Evolutionary conservation across 495 filamentous ascomycete species (phyloP), one percentile per base, ranked within the genome.

Genomic region (Xylaria flabelliformis): DNA sequence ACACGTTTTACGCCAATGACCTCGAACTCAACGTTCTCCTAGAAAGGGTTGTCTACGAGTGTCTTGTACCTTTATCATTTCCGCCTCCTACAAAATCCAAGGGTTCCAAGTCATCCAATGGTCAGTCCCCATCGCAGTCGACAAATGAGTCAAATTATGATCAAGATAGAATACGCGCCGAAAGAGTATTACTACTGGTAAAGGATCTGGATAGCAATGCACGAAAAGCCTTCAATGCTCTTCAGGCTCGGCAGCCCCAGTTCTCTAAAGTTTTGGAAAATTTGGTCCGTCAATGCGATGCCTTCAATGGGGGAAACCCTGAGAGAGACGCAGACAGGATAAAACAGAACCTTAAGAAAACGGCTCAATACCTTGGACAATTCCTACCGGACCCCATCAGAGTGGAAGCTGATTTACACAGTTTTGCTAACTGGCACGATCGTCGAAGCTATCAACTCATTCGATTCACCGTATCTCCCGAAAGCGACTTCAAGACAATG

Each of bases 361-460:
- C 92, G 8, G 88, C 93, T 63, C 82, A 90, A n/a, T 91, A 89
- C 58, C 79, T 97, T 44, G 85, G 88, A 3, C 91, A 92, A 76
- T 88, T 90, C 19, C 86, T 96, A 24, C 93, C 95, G 2, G 95
- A 98, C 74, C 75, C 88, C 15, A 74, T 86, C 34, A 88, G 90
- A 65, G 88, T 88, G 21, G 86, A 85, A 17, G 87, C 88, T 4
- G 93, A 98, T 78, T 80, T 99, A 2, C 90, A 92, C 84, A 97
- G 92, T 74, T 98, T 97, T 75, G 96, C 94, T 62, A 97, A 97
- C 79, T 85, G 89, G 71, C 94, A 98, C 76, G 94, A 99, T 78
- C 91, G 96, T 51, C 91, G 97, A 64, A 93, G 88, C 76, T 98
- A 97, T 78, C 93, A 96, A 77, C 88, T 98, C 13, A 90, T 98